A percentile compares a stretch with the other conserved stretches of the same genome.
Conservation (phyloP, 1,139 yeast genomes). For the Yamadazyma conglobata region DNA sequence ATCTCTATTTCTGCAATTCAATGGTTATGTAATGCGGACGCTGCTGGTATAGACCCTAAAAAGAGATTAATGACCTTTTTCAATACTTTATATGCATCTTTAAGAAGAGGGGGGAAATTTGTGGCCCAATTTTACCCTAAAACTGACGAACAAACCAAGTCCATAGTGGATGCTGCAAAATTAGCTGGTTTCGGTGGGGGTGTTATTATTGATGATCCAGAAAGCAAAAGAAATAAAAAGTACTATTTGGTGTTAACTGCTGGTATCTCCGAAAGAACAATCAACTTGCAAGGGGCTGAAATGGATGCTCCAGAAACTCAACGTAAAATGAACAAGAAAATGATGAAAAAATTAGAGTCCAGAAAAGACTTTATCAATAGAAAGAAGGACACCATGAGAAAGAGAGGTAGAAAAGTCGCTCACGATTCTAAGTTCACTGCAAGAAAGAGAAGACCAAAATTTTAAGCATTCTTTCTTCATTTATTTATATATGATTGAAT, state of each 20-base stretch:
- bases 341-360: constrained; percentile 61
- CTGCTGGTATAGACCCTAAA: constrained; percentile 80
- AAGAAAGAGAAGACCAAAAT: constrained; percentile 84
- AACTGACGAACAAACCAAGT: constrained; percentile 78
- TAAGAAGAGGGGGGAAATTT: constrained; percentile 93
- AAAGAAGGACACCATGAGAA: constrained; percentile 91
- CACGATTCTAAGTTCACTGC: constrained; percentile 90
- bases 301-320: constrained; percentile 61
- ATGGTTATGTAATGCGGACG: constrained; percentile 97
- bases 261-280: constrained; percentile 65
- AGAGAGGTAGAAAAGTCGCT: constrained; percentile 87
- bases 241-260: constrained; percentile 88
- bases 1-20: constrained; percentile 93
- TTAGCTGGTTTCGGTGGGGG: constrained; percentile 98
- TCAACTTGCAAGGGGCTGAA: constrained; percentile 75
- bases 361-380: constrained; percentile 79
- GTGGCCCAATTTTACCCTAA: constrained; percentile 97
- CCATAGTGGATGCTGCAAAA: constrained; percentile 80
- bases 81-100: constrained; percentile 79
- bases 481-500: no score
- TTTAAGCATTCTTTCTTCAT: no score
- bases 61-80: constrained; percentile 77
- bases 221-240: constrained; percentile 85
- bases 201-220: constrained; percentile 88
- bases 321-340: constrained; percentile 42